Percentiles rank a stretch among this genome's conserved stretches.
Evolutionary conservation across 2,329 filamentous ascomycete species (phyloP).

Genomic region (Fusarium graminum): DNA sequence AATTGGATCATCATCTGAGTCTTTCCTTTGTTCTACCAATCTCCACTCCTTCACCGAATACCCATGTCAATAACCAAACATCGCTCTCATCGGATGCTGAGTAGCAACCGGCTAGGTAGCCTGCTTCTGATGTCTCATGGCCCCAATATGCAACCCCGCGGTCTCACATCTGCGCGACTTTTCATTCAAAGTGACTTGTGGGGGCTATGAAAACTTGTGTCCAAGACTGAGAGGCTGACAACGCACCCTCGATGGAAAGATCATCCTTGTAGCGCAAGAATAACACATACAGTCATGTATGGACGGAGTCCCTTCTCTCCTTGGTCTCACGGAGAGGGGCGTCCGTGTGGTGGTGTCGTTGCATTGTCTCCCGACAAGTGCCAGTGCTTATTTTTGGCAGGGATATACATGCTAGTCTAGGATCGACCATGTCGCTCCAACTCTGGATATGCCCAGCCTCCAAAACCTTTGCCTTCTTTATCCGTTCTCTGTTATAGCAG

Average conservation of each 20-base stretch:
- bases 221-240: slow-evolving; percentile 37
- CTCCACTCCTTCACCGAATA: slow-evolving; percentile 6
- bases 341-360: slow-evolving; percentile 37
- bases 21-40: slow-evolving; percentile 31
- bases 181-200: slow-evolving; percentile 20
- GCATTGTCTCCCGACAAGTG: slow-evolving; percentile 29
- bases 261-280: slow-evolving; percentile 36
- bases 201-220: slow-evolving; percentile 34
- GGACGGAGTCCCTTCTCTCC: slow-evolving; percentile 21
- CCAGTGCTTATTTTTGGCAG: slow-evolving; percentile 42
- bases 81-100: slow-evolving; percentile 22
- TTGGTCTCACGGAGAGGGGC: slow-evolving; percentile 35
- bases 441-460: slow-evolving; percentile 29
- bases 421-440: slow-evolving; percentile 36
- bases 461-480: slow-evolving; percentile 13
- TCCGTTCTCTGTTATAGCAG: slow-evolving; percentile 2
- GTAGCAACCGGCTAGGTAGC: background rate
- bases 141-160: background rate
- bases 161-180: slow-evolving; percentile 46
- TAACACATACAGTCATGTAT: slow-evolving; percentile 3
- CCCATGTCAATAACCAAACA: slow-evolving; percentile 15
- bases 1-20: slow-evolving; percentile 4
- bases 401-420: slow-evolving; percentile 41
- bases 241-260: slow-evolving; percentile 34
- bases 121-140: background rate